Conservation (phyloP, 352 stramenopile species). For the Salisapilia sapeloensis region DNA sequence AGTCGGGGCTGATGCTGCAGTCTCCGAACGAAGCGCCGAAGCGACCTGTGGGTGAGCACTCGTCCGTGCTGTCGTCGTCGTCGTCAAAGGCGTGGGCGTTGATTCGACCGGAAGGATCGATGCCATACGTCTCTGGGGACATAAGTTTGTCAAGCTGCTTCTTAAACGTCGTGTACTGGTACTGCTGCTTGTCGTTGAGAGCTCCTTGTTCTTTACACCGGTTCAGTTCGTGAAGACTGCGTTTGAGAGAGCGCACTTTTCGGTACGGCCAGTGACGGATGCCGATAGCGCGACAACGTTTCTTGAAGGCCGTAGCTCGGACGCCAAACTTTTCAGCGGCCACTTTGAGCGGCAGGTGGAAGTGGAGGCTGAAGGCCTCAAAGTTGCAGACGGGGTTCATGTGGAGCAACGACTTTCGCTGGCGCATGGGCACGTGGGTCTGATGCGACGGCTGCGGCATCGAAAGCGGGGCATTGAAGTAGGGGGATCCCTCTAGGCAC, state of each 20-base stretch:
- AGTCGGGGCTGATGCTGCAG: constrained; percentile 36
- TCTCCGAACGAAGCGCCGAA: constrained; percentile 24
- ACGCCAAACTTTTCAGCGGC: constrained; percentile 62
- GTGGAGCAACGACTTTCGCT: constrained; percentile 27
- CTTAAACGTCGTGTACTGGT: constrained; percentile 38
- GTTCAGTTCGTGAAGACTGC: constrained; percentile 39
- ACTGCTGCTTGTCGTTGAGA: constrained; percentile 46
- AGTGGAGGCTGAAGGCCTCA: constrained; percentile 44
- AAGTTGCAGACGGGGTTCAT: constrained; percentile 51
- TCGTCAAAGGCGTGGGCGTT: constrained; percentile 19
- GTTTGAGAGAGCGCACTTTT: constrained; percentile 55
- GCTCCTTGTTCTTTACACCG: constrained; percentile 30
- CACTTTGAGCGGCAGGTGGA: constrained; percentile 46
- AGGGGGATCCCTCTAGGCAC: background rate
- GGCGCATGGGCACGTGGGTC: constrained; percentile 9
- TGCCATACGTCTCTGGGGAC: constrained; percentile 44
- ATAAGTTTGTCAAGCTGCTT: constrained; percentile 48
- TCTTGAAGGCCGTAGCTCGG: constrained; percentile 58
- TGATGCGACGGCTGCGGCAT: too few relatives aligned
- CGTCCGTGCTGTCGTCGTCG: constrained; percentile 30
- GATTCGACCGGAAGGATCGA: constrained; percentile 37
- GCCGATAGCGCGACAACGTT: constrained; percentile 46
- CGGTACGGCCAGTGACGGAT: constrained; percentile 59
- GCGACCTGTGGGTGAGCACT: constrained; percentile 21
- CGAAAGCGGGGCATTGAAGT: too few relatives aligned